Base-by-base conservation (phyloP, 352 stramenopile species). In the Pythium aristosporum region DNA sequence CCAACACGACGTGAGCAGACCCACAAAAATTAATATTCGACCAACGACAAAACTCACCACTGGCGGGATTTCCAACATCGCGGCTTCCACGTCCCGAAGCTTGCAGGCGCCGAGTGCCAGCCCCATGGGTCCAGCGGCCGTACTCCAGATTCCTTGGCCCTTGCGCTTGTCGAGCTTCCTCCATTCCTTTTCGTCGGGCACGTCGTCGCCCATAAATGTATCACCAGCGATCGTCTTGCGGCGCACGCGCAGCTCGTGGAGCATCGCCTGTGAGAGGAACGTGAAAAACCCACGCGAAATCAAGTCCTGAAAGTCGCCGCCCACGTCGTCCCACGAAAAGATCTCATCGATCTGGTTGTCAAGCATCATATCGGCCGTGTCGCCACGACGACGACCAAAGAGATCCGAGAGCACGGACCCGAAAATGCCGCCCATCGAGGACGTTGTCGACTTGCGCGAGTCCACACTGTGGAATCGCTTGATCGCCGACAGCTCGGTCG, bases 321-420 rank as follows among this genome's bases (percentile, higher is more conserved):
- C 73, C 0, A 91, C 54, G 51, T 94, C 85, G 55, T 92, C 85
- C 85, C 85, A 94, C 16, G 80, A 82, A 63, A 84, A 79, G 16
- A 87, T 59, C 16, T 76, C 66, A n/a, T 87, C 70, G 1, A 71
- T 53, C 28, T 86, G 65, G 48, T 88, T 76, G 32, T 72, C 37
- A 9, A 75, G 36, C 30, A 85, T 43, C 15, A 73, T 55, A 37
- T 88, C 80, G 6, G 72, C 70, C 1, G 79, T 87, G 28, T 91
- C 78, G 0, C 73, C 71, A 52, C 79, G 75, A 21, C 83, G 80
- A 21, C 77, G 71, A 4, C 85, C 79, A 73, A 94, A 92, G 23
- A 90, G 69, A 61, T 94, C 80, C 25, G 72, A 76, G 58, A 94
- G 85, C 28, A 94, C 75, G 2, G 76, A 77, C 10, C 74, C 75